Evolutionary conservation across 2,329 filamentous ascomycete genomes (phyloP).

Genomic region (Penicillium polonicum): DNA sequence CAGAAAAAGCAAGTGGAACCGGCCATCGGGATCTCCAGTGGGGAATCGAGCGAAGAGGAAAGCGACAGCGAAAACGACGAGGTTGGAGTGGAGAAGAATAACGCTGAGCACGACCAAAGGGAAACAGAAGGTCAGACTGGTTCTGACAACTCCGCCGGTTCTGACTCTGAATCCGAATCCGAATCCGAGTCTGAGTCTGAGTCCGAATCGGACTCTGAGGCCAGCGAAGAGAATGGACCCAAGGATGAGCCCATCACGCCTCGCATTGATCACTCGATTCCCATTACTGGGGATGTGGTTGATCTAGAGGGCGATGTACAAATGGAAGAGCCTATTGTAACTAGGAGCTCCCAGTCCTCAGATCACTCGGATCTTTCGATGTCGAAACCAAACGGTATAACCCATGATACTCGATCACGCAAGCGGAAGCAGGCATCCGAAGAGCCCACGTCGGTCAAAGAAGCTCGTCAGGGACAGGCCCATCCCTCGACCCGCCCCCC

Average conservation of each 20-base stretch:
- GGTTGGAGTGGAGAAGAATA: background rate
- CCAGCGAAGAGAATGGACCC: background rate
- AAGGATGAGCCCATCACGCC: background rate
- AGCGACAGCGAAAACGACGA: background rate
- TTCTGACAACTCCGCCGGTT: background rate
- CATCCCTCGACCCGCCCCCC: background rate
- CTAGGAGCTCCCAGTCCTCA: background rate
- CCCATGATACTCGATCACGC: slow-evolving; percentile 9
- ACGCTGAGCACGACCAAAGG: background rate
- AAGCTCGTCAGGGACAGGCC: slow-evolving; percentile 18
- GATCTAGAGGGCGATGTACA: slow-evolving; percentile 17
- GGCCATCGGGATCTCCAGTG: background rate
- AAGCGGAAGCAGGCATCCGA: slow-evolving; percentile 32
- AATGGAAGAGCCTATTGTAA: slow-evolving; percentile 11
- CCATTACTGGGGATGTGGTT: background rate
- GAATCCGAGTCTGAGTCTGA: background rate
- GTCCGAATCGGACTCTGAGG: background rate
- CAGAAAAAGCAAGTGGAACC: background rate
- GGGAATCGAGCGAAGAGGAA: background rate
- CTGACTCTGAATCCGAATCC: background rate
- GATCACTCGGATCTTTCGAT: background rate
- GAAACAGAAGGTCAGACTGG: background rate
- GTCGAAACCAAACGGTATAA: background rate
- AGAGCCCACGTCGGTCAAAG: slow-evolving; percentile 21
- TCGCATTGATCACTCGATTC: background rate